These are phyloP conservation scores for Berberis thunbergii DNA, from an alignment of 164 flowering plant species.

Conservation along the genomic window DNA sequence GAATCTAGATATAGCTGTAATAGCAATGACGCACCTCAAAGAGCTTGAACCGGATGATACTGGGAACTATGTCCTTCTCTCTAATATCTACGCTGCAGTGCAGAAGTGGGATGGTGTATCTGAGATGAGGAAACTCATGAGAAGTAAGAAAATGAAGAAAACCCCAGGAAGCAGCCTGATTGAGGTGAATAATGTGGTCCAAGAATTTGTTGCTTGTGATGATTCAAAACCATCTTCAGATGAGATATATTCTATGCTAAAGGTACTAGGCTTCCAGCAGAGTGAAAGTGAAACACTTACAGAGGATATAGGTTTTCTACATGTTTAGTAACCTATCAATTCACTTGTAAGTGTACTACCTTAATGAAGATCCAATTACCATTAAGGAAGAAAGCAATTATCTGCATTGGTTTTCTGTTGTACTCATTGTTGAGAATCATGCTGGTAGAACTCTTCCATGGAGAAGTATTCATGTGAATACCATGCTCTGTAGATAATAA, in stretches of 20 bases:
- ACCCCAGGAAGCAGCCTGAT: slow-evolving; percentile 27
- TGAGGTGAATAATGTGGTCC: slow-evolving; percentile 24
- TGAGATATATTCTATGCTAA: slow-evolving; percentile 14
- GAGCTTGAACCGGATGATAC: slow-evolving; percentile 25
- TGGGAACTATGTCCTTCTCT: slow-evolving; percentile 23
- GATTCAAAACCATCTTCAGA: slow-evolving; percentile 11
- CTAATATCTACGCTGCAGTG: slow-evolving; percentile 19
- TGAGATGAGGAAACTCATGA: slow-evolving; percentile 21
- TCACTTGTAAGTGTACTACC: no score
- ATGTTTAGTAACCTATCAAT: no score
- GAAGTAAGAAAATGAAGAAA: slow-evolving; percentile 21
- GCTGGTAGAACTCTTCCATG: no score
- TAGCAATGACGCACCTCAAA: slow-evolving; percentile 21
- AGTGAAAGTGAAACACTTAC: not conserved
- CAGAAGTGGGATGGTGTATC: slow-evolving; percentile 25
- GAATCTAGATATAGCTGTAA: slow-evolving; percentile 16
- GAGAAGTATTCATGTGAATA: no score
- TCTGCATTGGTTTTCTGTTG: no score
- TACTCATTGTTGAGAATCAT: no score
- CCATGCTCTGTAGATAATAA: no score
- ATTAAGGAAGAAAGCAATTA: no score
- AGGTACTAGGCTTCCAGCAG: slow-evolving; percentile 13
- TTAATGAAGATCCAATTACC: no score
- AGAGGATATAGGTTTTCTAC: no score
- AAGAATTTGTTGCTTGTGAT: slow-evolving; percentile 23